A percentile compares a stretch with the other conserved stretches of the same genome.
Evolutionary conservation across 805 yeast species (phyloP).

Genomic region (Yarrowia sp.): DNA sequence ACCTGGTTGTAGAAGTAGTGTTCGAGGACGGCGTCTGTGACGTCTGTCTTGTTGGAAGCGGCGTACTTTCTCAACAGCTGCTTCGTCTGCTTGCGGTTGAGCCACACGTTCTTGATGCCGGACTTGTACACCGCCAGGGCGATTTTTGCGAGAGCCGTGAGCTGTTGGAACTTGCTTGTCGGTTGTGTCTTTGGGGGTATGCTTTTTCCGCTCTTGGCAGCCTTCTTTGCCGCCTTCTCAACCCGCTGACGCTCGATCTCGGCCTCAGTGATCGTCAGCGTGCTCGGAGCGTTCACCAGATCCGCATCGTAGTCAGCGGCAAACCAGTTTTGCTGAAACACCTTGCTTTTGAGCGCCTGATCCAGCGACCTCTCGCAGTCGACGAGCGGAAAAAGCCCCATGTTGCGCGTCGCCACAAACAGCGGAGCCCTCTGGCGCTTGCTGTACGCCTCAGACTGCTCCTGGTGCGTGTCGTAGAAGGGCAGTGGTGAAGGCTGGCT

Average conservation of each 20-base stretch:
- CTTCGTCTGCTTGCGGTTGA: conserved; percentile 37
- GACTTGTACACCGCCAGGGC: conserved; percentile 42
- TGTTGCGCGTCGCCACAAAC: conserved; percentile 11
- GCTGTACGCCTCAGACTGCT: conserved; percentile 23
- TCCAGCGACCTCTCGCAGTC: conserved; percentile 22
- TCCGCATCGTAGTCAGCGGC: conserved; percentile 15
- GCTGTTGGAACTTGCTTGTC: not conserved
- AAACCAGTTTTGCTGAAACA: conserved; percentile 26
- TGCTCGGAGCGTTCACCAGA: conserved; percentile 7
- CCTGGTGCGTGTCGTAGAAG: conserved; percentile 16
- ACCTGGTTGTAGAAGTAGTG: conserved; percentile 27
- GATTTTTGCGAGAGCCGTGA: not conserved
- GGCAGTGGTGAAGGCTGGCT: not conserved
- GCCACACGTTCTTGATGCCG: conserved; percentile 52
- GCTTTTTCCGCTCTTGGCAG: not conserved
- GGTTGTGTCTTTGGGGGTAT: not conserved
- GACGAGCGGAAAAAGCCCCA: conserved; percentile 16
- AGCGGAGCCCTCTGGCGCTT: not conserved
- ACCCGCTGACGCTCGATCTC: conserved; percentile 10
- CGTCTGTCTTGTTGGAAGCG: conserved; percentile 29
- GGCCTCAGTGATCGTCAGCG: conserved; percentile 16
- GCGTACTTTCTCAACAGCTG: conserved; percentile 30
- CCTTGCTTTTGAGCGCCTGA: conserved; percentile 25
- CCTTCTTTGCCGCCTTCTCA: not conserved
- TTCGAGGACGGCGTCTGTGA: conserved; percentile 36